Evolutionary conservation across 805 yeast species (phyloP), one percentile per base, ranked within the genome.

Genomic region (Pichia californica): DNA sequence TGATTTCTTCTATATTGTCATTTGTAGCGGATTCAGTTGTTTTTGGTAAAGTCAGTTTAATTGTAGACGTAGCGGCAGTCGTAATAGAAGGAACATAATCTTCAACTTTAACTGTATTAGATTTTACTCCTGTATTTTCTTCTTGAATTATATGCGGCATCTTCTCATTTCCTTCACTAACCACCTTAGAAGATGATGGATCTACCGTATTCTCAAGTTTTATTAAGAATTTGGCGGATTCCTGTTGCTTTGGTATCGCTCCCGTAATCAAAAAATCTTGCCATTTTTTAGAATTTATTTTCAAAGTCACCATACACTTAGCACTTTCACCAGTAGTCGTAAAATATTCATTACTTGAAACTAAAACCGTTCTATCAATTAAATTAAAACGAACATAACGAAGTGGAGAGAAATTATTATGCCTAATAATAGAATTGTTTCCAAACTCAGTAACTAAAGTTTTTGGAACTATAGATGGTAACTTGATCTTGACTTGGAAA

Each of bases 341-440:
- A 38, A 58, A 58, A 4, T 48, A 32, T 33, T 59, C 61, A 37
- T 54, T 56, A 0, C 61, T 53, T 16, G 62, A 59, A 2, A 58
- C 36, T 16, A 45, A 36, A 10, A 62, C 56, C 18, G 46, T 46
- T n/a, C 51, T 57, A 2, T 52, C 47, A n/a, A 46, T 43, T 4
- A 60, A 25, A 31, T 55, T 51, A n/a, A 62, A 36, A 41, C 57
- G 63, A 36, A 72, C 70, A 46, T 61, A 71, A 33, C 75, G 54
- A 10, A 63, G 40, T 26, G 65, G 55, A 28, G 47, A 32, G n/a
- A 26, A 28, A 1, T 48, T 35, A 6, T 49, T 48, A 4, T 10
- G 6, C 6, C 14, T 33, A 20, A n/a, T 26, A 11, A 26, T 36
- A 18, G 21, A 31, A 7, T 27, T n/a, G n/a, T n/a, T n/a, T n/a